A percentile compares a stretch with the other conserved stretches of the same genome.
These are phyloP conservation scores for Urochloa ruziziensis DNA, from an alignment of 176 grass and related monocot species.

Conservation along the genomic window DNA sequence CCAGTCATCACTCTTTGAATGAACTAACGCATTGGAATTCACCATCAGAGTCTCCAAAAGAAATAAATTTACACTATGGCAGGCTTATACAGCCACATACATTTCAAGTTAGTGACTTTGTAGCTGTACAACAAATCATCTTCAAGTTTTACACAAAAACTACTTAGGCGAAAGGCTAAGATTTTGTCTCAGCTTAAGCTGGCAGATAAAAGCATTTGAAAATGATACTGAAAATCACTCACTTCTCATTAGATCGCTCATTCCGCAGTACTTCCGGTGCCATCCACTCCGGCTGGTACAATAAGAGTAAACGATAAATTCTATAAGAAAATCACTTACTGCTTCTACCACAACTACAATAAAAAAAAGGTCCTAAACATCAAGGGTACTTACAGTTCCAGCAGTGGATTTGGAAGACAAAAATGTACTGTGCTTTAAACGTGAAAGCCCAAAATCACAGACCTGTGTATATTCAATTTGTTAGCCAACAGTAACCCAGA, in stretches of 20 bases:
- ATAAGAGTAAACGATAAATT: slow-evolving; percentile 27
- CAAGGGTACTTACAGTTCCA: slow-evolving; percentile 70
- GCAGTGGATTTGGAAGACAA: slow-evolving; percentile 95
- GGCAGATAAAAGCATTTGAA: slow-evolving; percentile 1
- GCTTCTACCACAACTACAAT: not conserved
- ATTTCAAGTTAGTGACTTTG: not conserved
- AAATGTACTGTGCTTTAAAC: slow-evolving; percentile 93
- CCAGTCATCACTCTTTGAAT: not conserved
- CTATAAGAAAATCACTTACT: not conserved
- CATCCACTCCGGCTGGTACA: slow-evolving; percentile 90
- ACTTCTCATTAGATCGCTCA: slow-evolving; percentile 93
- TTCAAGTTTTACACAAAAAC: not conserved
- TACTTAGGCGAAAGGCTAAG: slow-evolving; percentile 9
- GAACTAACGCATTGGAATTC: not conserved
- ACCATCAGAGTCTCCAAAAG: not conserved
- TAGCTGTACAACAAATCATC: not conserved
- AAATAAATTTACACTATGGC: not conserved
- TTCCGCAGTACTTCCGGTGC: slow-evolving; percentile 92
- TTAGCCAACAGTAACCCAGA: slow-evolving; percentile 13
- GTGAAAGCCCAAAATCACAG: slow-evolving; percentile 95
- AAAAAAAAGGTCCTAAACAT: not conserved
- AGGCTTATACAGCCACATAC: slow-evolving; percentile 16
- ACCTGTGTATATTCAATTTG: slow-evolving; percentile 51
- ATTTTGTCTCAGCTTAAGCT: slow-evolving; percentile 5
- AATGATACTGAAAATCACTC: slow-evolving; percentile 30